A percentile compares a stretch with the other conserved stretches of the same genome.
phyloP scores from a whole-genome alignment of 179 eudicot species.

The Spinacia oleracea region DNA sequence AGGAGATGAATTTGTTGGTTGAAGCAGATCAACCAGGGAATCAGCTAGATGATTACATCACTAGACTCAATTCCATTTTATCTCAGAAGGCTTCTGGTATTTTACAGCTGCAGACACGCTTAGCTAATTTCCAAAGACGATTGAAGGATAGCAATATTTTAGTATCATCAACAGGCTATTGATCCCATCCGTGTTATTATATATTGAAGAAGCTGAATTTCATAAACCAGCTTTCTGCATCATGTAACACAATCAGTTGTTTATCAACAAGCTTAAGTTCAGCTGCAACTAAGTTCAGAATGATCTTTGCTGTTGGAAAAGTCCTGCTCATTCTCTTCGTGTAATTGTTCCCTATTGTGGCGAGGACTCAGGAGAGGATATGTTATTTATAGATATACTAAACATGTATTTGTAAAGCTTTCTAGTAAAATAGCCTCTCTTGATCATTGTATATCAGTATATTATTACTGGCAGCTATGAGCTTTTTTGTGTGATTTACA shows the following conservation, averaged over 20 bases:
- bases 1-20: constrained; percentile 96
- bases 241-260: background rate
- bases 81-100: constrained; percentile 93
- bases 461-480: constrained; percentile 8
- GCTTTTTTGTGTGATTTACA: constrained; percentile 14
- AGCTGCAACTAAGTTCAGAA: constrained; percentile 3
- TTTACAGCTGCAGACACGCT: constrained; percentile 69
- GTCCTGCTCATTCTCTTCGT: background rate
- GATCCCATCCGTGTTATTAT: constrained; percentile 10
- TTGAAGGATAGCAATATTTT: constrained; percentile 80
- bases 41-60: constrained; percentile 81
- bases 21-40: constrained; percentile 95
- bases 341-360: constrained; percentile 8
- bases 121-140: constrained; percentile 83
- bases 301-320: constrained; percentile 10
- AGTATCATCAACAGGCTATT: constrained; percentile 57
- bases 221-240: constrained; percentile 5
- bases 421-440: background rate
- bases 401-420: constrained; percentile 14
- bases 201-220: background rate
- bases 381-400: background rate
- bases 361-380: constrained; percentile 7
- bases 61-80: constrained; percentile 71
- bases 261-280: background rate
- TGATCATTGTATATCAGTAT: constrained; percentile 17